A percentile compares a stretch with the other conserved stretches of the same genome.
Conservation (phyloP, 129 eudicot genomes). For the Saposhnikovia divaricata region DNA sequence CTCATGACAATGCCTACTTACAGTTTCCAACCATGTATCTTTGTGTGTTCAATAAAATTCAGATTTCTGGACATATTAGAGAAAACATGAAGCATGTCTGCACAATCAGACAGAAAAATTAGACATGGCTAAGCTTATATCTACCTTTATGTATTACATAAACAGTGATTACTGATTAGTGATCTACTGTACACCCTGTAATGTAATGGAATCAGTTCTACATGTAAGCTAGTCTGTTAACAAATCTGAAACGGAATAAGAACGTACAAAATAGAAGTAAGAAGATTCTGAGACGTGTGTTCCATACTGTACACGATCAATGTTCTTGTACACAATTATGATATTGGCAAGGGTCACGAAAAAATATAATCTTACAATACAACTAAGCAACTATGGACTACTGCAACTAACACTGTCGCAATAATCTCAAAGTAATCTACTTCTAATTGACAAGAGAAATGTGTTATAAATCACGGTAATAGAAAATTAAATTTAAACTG, state of each 20-base stretch:
- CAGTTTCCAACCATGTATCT: constrained; percentile 95
- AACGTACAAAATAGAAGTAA: not conserved
- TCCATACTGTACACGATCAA: not conserved
- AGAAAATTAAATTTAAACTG: constrained; percentile 24
- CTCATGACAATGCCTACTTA: constrained; percentile 24
- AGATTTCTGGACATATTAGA: constrained; percentile 83
- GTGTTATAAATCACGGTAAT: not conserved
- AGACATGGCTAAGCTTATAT: not conserved
- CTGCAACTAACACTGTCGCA: not conserved
- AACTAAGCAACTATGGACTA: not conserved
- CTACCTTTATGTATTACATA: no score
- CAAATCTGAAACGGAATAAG: not conserved
- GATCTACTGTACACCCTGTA: not conserved
- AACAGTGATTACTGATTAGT: no score
- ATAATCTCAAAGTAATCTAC: not conserved
- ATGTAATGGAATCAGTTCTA: not conserved
- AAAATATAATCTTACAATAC: not conserved
- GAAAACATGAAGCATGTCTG: constrained; percentile 90
- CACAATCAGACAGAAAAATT: constrained; percentile 21
- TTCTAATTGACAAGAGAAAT: not conserved
- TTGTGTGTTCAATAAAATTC: constrained; percentile 84
- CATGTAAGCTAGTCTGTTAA: not conserved
- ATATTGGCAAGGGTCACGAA: not conserved
- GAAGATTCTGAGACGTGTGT: not conserved
- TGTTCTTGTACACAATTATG: not conserved